Base-by-base conservation (phyloP, 1,139 yeast species). In the Nakaseomyces nivariensis region DNA sequence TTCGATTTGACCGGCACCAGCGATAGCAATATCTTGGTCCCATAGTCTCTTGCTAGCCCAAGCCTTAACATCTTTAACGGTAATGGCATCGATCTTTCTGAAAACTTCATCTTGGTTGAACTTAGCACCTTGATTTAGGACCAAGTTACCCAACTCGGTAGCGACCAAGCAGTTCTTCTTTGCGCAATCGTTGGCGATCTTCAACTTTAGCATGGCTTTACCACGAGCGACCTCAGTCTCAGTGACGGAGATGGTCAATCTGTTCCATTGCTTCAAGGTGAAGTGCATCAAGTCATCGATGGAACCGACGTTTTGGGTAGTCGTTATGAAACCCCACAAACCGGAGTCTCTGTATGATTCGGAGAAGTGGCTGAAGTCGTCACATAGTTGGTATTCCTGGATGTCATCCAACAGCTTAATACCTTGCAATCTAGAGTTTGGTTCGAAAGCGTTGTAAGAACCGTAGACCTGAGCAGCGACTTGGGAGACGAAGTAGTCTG, bases 1-100 rank as follows among this genome's bases (percentile, higher is more conserved):
- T 76, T 85, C 95, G 72, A 82, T 84, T 73, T 81, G 85, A 70
- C 95, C 95, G 57, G 86, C 79, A 70, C 85, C 92, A 52, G 90
- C 77, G 64, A 85, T 73, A 61, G 85, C 94, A 64, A 85, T 75
- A 69, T 85, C 95, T 75, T 81, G 85, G 72, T 85, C 94, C 87
- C 88, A 85, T 67, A 85, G 75, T 70, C 79, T 74, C 58, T 75
- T 75, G 66, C 77, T 76, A 60, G 92, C 92, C 92, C 92, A 85
- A 50, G 76, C 72, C 68, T 77, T 79, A 58, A 85, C 73, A 60
- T 79, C 80, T 58, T 73, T 71, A 57, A 78, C 75, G 54, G 81
- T 68, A 60, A 85, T 77, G 51, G 79, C 74, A 63, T 85, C 90
- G 63, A 85, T 78, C 61, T 75, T 73, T 54, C 75, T 76, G 64